phyloP scores from a whole-genome alignment of 805 yeast species.

The Lipomyces yamadae region DNA sequence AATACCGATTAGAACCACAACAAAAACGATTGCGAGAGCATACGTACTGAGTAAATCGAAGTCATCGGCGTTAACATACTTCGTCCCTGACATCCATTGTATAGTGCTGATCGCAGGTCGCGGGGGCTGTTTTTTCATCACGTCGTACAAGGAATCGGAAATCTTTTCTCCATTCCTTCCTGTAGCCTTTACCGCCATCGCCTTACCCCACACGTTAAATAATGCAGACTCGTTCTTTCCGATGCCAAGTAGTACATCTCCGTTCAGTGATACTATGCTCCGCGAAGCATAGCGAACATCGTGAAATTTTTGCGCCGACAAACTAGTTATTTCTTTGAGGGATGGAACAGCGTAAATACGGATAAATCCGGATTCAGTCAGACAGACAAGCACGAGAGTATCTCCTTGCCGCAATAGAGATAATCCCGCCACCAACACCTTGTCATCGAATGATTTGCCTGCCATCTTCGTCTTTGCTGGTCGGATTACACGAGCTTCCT shows the following conservation, averaged over 20 bases:
- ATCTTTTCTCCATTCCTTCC: conserved; percentile 40
- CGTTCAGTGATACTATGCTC: conserved; percentile 50
- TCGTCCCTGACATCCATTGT: conserved; percentile 85
- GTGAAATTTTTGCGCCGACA: conserved; percentile 36
- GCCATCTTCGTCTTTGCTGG: conserved; percentile 66
- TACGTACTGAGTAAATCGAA: conserved; percentile 55
- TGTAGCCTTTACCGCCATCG: conserved; percentile 32
- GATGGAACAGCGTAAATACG: conserved; percentile 44
- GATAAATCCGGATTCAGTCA: conserved; percentile 55
- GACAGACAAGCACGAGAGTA: conserved; percentile 52
- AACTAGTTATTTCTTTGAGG: conserved; percentile 30
- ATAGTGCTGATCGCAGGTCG: conserved; percentile 80
- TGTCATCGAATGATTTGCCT: conserved; percentile 61
- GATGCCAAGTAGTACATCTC: conserved; percentile 56
- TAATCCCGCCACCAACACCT: conserved; percentile 56
- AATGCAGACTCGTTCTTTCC: conserved; percentile 60
- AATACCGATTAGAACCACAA: background rate
- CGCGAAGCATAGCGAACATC: conserved; percentile 27
- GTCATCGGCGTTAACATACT: conserved; percentile 63
- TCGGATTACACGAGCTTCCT: conserved; percentile 66
- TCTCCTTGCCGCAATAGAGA: conserved; percentile 54
- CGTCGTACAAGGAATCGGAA: conserved; percentile 70
- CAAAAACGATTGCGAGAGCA: background rate
- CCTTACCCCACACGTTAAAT: conserved; percentile 56
- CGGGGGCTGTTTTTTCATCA: conserved; percentile 67